Base-by-base conservation (phyloP, 345 rosid species). In the Brassica juncea region DNA sequence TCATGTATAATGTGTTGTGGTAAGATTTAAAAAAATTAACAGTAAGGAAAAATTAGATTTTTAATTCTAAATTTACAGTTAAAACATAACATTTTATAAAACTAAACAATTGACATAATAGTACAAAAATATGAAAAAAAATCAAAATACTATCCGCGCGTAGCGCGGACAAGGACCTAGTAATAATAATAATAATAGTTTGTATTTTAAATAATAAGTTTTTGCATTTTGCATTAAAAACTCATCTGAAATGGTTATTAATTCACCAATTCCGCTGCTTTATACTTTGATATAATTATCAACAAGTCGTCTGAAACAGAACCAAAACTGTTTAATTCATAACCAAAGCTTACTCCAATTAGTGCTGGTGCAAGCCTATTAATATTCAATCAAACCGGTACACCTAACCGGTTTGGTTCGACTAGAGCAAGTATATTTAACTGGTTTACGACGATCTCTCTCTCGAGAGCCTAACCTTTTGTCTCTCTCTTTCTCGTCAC, bases 391-490 rank as follows among this genome's bases (percentile, higher is more conserved):
- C 27, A 27, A 25, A 25, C 27, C 27, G 68, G 21, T 62, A 6
- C 11, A 11, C n/a, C n/a, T 8, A 67, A 67, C 71, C 57, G 71
- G 55, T 39, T 67, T 67, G 55, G 71, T 67, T 67, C 31, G 54
- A 39, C 16, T 5, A 21, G 23, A 54, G 59, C 30, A 66, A 9
- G 54, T 21, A 37, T 21, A 37, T 23, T 15, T 15, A 64, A 34
- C 2, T 35, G n/a, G 47, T 3, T 47, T 12, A 49, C 42, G 72
- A 47, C 72, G 39, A 68, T 69, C 25, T 68, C 14, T 25, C 34
- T 68, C n/a, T 14, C 19, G 4, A 23, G 70, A 42, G 34, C 55
- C 69, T 61, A 8, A 3, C 0, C 6, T 47, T 32, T 30, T 9
- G 0, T n/a, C 19, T 49, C 71, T 14, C 21, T 25, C 16, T 37